Base-by-base conservation (phyloP, 768 basidiomycete species). In the Mycena vitilis region DNA sequence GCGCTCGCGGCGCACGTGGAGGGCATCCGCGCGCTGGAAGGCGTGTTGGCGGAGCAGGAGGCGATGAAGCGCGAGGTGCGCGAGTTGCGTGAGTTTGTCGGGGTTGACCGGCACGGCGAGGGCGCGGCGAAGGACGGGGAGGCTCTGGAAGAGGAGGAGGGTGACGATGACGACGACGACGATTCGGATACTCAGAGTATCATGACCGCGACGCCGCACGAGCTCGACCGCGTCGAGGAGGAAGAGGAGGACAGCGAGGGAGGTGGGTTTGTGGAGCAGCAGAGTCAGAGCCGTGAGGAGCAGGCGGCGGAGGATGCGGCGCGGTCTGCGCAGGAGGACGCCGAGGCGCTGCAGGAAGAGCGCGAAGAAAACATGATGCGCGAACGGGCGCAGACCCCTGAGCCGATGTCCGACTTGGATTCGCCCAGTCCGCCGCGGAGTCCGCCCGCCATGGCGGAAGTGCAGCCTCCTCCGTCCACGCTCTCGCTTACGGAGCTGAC, bases 11-110 rank as follows among this genome's bases (percentile, higher is more conserved):
- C 80, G 20, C 95, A 98, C 72, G 85, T 94, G 40, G 93, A 95
- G 69, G 94, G 84, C 77, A 91, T 96, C 53, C 88, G 90, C 48
- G 89, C 91, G 22, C 82, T 99, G 52, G 97, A 98, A 75, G 86
- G 84, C 44, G 87, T 93, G 71, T 82, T 97, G 40, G 84, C 85
- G 2, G 95, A 98, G 79, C 95, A 98, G 74, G 95, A 98, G 65
- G 82, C 81, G 10, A 88, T 98, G 76, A 91, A 91, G 78, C 83
- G 83, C 25, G 96, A 99, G 73, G 88, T 99, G 2, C 80, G 86
- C 37, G 81, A 83, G 4, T 81, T 99, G 61, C 83, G 92, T 8
- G 90, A 91, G 59, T 78, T 91, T 72, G 86, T 95, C 0, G 63
- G 54, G 2, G 71, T 60, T 13, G 65, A 60, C 42, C 64, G 69